Base-by-base conservation (phyloP, 768 basidiomycete genomes). In the Agaricus bisporus region DNA sequence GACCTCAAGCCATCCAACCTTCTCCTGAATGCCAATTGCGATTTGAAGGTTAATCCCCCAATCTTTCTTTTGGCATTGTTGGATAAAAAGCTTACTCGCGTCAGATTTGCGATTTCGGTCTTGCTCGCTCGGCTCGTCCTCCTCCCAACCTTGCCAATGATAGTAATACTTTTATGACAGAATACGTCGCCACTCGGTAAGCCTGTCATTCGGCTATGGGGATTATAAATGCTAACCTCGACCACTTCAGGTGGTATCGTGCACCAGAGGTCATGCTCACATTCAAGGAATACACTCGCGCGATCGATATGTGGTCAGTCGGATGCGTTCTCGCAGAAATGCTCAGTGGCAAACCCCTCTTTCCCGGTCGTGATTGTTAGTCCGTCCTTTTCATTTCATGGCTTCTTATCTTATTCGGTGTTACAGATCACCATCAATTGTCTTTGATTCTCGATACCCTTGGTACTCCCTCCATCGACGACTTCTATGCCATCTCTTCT, bases 211-310 rank as follows among this genome's bases (percentile, higher is more conserved):
- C 15, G 7, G 3, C 18, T 17, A 12, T 26, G 11, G 3, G 9
- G 2, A 14, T 29, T 18, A 36, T 17, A 37, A n/a, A n/a, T 11
- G 47, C 22, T 18, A 9, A 55, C 48, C 38, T 38, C 39, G 14
- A 38, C n/a, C 18, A 38, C 43, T 32, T 32, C 32, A 85, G 92
- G 63, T 98, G 95, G 95, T 98, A 98, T 66, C 84, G 95, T 28
- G 95, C 95, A 0, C 95, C 95, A 0, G 95, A 98, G 67, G 91
- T 98, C 57, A 98, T 98, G 95, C 79, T 98, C 35, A 95, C 92
- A 0, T 98, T 97, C 75, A 93, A 95, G 64, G 86, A 95, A 73
- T 98, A 98, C 66, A 94, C 92, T 5, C 80, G 81, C 32, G 87
- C 87, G 0, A 88, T 91, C 67, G 89, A 91, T 59, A 79, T 92